phyloP scores from a whole-genome alignment of 75 land plant species.

The Cupressus sempervirens region DNA sequence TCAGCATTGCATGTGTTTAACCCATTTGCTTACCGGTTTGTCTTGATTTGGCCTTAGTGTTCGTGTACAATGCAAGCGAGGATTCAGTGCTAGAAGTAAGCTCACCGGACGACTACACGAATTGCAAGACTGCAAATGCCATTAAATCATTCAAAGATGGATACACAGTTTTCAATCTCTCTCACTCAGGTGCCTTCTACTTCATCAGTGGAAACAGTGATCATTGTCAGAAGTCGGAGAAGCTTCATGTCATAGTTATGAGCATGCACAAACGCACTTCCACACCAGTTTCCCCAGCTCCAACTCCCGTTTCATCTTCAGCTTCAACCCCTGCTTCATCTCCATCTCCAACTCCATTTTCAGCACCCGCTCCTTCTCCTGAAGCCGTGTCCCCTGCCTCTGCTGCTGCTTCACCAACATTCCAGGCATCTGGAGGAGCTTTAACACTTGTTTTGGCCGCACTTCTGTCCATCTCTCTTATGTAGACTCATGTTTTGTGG shows the following conservation, averaged over 20 bases:
- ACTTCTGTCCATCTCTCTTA: background rate
- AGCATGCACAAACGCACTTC: background rate
- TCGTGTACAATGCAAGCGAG: background rate
- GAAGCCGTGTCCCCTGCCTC: background rate
- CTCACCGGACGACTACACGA: background rate
- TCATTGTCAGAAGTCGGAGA: background rate
- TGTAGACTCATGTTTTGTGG: background rate
- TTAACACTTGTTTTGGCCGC: background rate
- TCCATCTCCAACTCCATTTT: background rate
- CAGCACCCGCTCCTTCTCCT: background rate
- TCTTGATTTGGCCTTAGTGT: background rate
- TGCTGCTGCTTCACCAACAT: background rate
- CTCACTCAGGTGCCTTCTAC: background rate
- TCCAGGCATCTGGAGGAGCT: background rate
- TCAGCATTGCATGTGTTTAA: background rate
- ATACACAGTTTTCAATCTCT: background rate
- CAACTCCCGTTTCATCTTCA: background rate
- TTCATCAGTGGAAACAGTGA: background rate
- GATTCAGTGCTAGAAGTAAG: background rate
- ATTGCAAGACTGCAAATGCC: background rate
- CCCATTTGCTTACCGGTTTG: background rate
- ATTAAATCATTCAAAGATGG: background rate
- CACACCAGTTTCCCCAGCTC: background rate
- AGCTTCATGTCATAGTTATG: background rate
- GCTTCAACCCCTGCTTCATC: background rate